phyloP scores from a whole-genome alignment of 176 grass and related monocot species.

The Saccharum officinarum region DNA sequence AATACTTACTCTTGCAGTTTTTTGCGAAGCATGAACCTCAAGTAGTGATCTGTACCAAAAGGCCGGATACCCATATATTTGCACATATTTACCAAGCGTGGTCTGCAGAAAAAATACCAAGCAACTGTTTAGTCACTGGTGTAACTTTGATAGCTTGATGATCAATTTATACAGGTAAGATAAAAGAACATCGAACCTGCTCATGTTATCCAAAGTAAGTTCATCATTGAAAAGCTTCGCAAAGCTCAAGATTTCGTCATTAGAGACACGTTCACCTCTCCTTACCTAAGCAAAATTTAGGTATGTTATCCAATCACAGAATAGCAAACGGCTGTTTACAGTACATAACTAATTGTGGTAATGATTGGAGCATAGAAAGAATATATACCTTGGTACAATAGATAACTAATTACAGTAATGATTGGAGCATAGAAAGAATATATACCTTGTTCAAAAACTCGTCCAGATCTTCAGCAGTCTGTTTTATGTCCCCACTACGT shows the following conservation, averaged over 20 bases:
- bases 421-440: constrained; percentile 4
- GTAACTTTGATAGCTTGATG: constrained; percentile 17
- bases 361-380: constrained; percentile 11
- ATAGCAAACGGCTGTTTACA: constrained; percentile 9
- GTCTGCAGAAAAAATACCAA: constrained; percentile 42
- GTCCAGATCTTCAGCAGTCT: constrained; percentile 93
- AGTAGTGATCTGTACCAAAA: constrained; percentile 96
- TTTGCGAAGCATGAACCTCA: constrained; percentile 97
- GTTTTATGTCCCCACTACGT: constrained; percentile 84
- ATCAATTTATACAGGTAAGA: constrained; percentile 18
- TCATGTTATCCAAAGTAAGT: constrained; percentile 99
- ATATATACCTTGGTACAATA: constrained; percentile 50
- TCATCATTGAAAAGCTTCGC: constrained; percentile 99
- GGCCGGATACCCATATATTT: constrained; percentile 98
- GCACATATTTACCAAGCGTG: constrained; percentile 99
- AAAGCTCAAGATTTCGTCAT: constrained; percentile 96
- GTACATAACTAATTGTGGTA: constrained; percentile 3
- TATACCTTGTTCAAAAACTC: constrained; percentile 94
- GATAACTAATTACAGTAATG: constrained; percentile 2
- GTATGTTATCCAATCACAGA: constrained; percentile 39
- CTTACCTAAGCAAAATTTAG: constrained; percentile 70
- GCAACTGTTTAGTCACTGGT: constrained; percentile 1
- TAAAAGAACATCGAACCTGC: constrained; percentile 61
- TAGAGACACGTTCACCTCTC: constrained; percentile 80
- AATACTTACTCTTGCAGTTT: constrained; percentile 85